phyloP scores from a whole-genome alignment of 495 filamentous ascomycete genomes.

The Penicillium roqueforti region DNA sequence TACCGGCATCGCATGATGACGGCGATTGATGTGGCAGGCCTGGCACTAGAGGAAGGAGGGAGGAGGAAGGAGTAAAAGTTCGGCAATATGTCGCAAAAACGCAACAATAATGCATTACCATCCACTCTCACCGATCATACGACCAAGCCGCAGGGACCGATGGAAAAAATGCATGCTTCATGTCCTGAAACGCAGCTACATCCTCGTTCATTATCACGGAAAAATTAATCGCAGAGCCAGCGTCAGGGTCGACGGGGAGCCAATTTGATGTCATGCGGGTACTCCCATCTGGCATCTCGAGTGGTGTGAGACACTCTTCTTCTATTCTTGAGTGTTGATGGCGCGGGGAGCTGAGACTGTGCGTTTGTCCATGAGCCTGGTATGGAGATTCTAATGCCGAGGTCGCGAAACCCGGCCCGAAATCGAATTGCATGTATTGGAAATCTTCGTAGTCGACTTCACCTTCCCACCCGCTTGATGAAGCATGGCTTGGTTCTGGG shows the following conservation, averaged over 20 bases:
- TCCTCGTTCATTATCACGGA: background rate
- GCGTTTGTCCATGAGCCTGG: background rate
- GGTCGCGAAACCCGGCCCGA: background rate
- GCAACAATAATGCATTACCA: background rate
- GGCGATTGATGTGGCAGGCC: background rate
- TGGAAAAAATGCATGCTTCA: background rate
- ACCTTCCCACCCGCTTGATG: slow-evolving; percentile 20
- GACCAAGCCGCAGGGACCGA: background rate
- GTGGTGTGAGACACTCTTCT: slow-evolving; percentile 22
- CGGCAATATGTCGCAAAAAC: background rate
- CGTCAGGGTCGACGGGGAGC: slow-evolving; percentile 36
- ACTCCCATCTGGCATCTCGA: slow-evolving; percentile 40
- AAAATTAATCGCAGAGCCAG: slow-evolving; percentile 32
- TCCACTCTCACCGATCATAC: background rate
- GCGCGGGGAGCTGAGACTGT: background rate
- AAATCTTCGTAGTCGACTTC: slow-evolving; percentile 18
- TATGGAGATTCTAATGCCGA: background rate
- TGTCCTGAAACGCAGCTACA: background rate
- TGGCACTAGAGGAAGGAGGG: background rate
- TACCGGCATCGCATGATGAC: background rate
- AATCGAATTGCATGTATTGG: slow-evolving; percentile 1
- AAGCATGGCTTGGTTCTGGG: slow-evolving; percentile 21
- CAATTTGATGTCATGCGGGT: slow-evolving; percentile 35
- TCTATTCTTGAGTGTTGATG: background rate
- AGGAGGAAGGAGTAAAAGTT: background rate